Evolutionary conservation across 495 filamentous ascomycete genomes (phyloP).

Genomic region (Talaromyces thailandensis): DNA sequence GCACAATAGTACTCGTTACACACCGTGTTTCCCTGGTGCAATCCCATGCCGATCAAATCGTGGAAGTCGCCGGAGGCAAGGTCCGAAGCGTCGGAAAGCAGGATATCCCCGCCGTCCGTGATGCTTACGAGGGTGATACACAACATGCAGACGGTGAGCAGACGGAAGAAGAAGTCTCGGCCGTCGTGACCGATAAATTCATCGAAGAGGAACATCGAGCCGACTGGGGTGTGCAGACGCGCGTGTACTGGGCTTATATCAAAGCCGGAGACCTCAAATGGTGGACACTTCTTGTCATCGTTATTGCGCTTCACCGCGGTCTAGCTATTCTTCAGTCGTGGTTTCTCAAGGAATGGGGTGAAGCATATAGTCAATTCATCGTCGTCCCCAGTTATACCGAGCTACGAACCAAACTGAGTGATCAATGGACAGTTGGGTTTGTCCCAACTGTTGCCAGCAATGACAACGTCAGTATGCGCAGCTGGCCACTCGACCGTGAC

Average conservation of each 20-base stretch:
- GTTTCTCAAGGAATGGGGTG: constrained; percentile 82
- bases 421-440: neutral
- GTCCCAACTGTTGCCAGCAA: neutral
- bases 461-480: constrained; percentile 31
- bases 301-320: constrained; percentile 51
- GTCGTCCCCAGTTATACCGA: constrained; percentile 8
- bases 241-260: constrained; percentile 77
- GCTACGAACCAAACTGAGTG: neutral
- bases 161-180: constrained; percentile 31
- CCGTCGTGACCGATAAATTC: constrained; percentile 61
- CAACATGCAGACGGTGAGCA: constrained; percentile 25
- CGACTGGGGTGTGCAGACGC: constrained; percentile 62
- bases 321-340: constrained; percentile 55
- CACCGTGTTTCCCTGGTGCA: constrained; percentile 66
- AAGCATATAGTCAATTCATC: constrained; percentile 48
- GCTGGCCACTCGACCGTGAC: constrained; percentile 1
- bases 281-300: constrained; percentile 54
- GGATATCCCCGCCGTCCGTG: constrained; percentile 12
- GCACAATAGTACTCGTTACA: constrained; percentile 65
- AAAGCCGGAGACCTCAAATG: constrained; percentile 63
- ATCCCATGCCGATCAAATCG: constrained; percentile 54
- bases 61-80: constrained; percentile 52
- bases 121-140: constrained; percentile 16
- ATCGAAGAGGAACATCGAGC: constrained; percentile 72
- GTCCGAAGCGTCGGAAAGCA: constrained; percentile 39